These are phyloP conservation scores for Clarireedia paspali DNA, from an alignment of 2,329 filamentous ascomycete genomes.

Conservation along the genomic window DNA sequence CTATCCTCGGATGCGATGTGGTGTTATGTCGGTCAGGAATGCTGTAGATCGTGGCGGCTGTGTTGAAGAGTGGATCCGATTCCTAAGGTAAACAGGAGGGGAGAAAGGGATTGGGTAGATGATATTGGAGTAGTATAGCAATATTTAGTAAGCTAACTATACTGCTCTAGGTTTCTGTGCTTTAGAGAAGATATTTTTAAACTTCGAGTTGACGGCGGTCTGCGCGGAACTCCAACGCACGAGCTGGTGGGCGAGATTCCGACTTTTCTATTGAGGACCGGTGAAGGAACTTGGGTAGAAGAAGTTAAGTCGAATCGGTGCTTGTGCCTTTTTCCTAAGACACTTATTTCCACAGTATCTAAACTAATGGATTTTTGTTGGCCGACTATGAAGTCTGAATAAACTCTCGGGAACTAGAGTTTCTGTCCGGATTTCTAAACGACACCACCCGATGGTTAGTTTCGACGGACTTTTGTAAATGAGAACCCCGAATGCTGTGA, in stretches of 20 bases:
- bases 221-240: too few species aligned
- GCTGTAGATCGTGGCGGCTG: neutral
- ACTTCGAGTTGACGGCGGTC: too few species aligned
- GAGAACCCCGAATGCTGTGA: neutral
- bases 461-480: neutral
- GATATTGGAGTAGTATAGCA: neutral
- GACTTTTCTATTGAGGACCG: neutral
- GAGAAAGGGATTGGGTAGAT: slow-evolving; percentile 2
- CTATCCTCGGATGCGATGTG: too few species aligned
- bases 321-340: neutral
- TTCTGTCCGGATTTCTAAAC: neutral
- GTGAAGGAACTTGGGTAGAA: slow-evolving; percentile 3
- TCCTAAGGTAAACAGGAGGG: neutral
- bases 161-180: neutral
- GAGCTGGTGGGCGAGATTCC: neutral
- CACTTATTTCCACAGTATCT: slow-evolving; percentile 3
- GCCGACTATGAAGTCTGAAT: neutral
- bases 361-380: slow-evolving; percentile 1
- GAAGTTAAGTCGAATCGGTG: slow-evolving; percentile 3
- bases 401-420: slow-evolving; percentile 24
- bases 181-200: neutral
- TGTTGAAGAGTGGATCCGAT: neutral
- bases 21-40: neutral
- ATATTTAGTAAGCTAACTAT: too few species aligned
- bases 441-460: neutral